Percentiles rank a stretch among this genome's conserved stretches.
Conservation (phyloP, 2,329 filamentous ascomycete genomes). For the Fusarium sp. region DNA sequence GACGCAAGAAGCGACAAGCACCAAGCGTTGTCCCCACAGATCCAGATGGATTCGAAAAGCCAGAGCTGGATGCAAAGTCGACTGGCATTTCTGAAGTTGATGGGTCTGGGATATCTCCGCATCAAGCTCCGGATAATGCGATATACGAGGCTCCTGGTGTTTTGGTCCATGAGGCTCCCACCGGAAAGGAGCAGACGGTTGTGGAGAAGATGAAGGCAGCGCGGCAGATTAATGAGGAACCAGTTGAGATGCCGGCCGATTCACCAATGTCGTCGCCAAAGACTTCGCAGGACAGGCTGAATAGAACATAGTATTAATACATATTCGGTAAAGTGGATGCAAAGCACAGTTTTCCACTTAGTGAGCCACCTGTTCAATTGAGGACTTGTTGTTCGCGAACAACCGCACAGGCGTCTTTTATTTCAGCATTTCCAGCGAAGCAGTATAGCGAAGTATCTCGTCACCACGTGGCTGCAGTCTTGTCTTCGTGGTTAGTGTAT, state of each 20-base stretch:
- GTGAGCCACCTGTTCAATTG: accelerated
- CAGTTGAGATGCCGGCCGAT: neutral
- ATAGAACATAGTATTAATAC: neutral
- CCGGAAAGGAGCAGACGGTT: neutral
- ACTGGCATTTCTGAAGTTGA: neutral
- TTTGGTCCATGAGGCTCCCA: neutral
- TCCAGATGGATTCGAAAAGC: neutral
- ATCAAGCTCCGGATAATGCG: neutral
- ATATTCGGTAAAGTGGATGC: neutral
- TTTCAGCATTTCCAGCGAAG: too few species aligned
- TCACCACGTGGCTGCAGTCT: neutral
- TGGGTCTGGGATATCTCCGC: neutral
- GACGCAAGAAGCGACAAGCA: neutral
- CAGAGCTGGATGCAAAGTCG: neutral
- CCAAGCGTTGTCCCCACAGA: neutral
- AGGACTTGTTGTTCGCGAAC: accelerated
- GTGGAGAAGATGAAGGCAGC: neutral
- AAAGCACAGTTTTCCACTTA: accelerated
- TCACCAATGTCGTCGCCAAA: neutral
- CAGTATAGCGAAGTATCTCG: neutral
- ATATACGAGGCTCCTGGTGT: neutral
- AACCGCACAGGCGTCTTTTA: accelerated
- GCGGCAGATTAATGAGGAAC: neutral
- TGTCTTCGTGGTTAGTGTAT: neutral
- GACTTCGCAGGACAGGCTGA: neutral